Evolutionary conservation across 2,329 filamentous ascomycete genomes (phyloP).

Genomic region (Penicillium sp.): DNA sequence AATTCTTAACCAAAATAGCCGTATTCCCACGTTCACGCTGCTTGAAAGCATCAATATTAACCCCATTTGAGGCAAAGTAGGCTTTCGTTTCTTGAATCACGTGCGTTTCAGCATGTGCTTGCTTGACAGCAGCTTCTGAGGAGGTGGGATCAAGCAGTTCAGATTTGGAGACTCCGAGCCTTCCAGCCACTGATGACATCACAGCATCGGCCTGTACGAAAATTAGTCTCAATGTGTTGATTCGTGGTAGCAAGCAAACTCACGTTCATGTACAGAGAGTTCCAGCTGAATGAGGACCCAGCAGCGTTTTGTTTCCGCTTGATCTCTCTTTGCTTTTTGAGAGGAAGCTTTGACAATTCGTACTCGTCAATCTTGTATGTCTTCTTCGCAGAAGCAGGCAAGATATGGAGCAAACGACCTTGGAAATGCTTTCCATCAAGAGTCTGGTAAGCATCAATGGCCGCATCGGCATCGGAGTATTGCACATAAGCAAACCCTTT

Average conservation of each 20-base stretch:
- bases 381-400: slow-evolving; percentile 80
- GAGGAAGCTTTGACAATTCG: slow-evolving; percentile 81
- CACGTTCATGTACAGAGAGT: slow-evolving; percentile 98
- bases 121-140: slow-evolving; percentile 89
- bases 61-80: slow-evolving; percentile 83
- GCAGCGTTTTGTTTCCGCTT: slow-evolving; percentile 79
- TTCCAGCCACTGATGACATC: slow-evolving; percentile 81
- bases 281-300: slow-evolving; percentile 88
- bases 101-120: slow-evolving; percentile 93
- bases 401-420: slow-evolving; percentile 85
- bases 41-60: slow-evolving; percentile 91
- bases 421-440: slow-evolving; percentile 87
- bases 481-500: slow-evolving; percentile 92
- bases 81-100: slow-evolving; percentile 94
- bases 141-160: slow-evolving; percentile 94
- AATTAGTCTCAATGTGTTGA: slow-evolving; percentile 20
- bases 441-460: slow-evolving; percentile 73
- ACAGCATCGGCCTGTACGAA: slow-evolving; percentile 68
- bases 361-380: slow-evolving; percentile 83
- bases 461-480: slow-evolving; percentile 69
- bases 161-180: slow-evolving; percentile 85
- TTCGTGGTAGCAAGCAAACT: slow-evolving; percentile 21
- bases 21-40: slow-evolving; percentile 79
- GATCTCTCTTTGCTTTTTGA: slow-evolving; percentile 92
- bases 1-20: slow-evolving; percentile 90